These are phyloP conservation scores for Penicillium sp. DNA, from an alignment of 2,329 filamentous ascomycete genomes.

Conservation along the genomic window DNA sequence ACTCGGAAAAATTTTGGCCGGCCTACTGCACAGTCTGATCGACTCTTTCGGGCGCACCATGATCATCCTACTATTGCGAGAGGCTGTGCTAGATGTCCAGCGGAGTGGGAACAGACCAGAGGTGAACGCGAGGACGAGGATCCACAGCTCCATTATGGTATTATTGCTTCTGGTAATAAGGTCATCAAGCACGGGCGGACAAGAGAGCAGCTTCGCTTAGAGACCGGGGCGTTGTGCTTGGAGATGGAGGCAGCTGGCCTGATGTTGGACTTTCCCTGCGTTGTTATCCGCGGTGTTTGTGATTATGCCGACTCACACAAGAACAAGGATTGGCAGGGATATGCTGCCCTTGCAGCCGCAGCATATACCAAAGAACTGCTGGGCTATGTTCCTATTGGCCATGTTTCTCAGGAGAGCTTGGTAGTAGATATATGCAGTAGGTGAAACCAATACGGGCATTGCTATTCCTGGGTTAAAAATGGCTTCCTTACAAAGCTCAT, in stretches of 20 bases:
- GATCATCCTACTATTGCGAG: not conserved
- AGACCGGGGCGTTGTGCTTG: not conserved
- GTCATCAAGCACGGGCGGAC: not conserved
- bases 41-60: conserved; percentile 2
- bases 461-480: no score
- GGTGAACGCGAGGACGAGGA: not conserved
- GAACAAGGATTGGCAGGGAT: not conserved
- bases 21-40: conserved; percentile 1
- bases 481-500: no score
- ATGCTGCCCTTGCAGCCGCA: not conserved
- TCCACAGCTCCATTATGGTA: not conserved
- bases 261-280: not conserved
- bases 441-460: not conserved
- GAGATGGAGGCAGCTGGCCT: not conserved
- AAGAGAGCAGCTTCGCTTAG: conserved; percentile 8
- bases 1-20: conserved; percentile 7
- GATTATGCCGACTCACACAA: not conserved
- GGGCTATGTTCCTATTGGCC: not conserved
- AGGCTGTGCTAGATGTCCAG: not conserved
- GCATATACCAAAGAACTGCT: not conserved
- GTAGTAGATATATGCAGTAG: not conserved
- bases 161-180: not conserved
- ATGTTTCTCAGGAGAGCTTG: conserved; percentile 5
- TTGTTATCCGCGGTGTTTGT: not conserved
- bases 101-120: not conserved